Conservation (phyloP, 257 asterid species). For the Forsythia suspensa region DNA sequence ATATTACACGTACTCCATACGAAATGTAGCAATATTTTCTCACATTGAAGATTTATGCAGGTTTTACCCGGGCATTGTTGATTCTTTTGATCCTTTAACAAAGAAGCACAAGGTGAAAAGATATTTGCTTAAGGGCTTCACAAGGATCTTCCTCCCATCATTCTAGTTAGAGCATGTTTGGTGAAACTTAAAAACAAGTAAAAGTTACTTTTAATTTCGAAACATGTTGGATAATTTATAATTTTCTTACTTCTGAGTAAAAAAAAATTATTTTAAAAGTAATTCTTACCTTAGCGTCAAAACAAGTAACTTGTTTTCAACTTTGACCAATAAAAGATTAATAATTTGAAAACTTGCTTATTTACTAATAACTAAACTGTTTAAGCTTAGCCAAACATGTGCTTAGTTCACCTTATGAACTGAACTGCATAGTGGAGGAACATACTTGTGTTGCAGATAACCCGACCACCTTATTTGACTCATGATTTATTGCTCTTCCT, state of each 20-base stretch:
- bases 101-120: slow-evolving; percentile 52
- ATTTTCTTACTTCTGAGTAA: not conserved
- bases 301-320: not conserved
- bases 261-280: not conserved
- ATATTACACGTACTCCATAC: not conserved
- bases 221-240: not conserved
- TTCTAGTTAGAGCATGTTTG: not conserved
- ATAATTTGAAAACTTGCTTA: not conserved
- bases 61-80: slow-evolving; percentile 50
- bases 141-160: not conserved
- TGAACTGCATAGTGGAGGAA: not conserved
- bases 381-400: not conserved
- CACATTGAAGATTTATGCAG: slow-evolving; percentile 35
- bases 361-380: not conserved
- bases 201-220: no score
- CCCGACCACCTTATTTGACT: not conserved
- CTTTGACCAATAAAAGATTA: not conserved
- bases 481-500: slow-evolving; percentile 1
- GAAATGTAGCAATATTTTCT: slow-evolving; percentile 11
- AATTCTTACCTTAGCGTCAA: not conserved
- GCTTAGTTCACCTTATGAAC: not conserved
- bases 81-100: slow-evolving; percentile 44
- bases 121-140: not conserved
- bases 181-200: not conserved
- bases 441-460: not conserved